Evolutionary conservation across 768 basidiomycete species (phyloP), one percentile per base, ranked within the genome.

Genomic region (Termitomyces sp.): DNA sequence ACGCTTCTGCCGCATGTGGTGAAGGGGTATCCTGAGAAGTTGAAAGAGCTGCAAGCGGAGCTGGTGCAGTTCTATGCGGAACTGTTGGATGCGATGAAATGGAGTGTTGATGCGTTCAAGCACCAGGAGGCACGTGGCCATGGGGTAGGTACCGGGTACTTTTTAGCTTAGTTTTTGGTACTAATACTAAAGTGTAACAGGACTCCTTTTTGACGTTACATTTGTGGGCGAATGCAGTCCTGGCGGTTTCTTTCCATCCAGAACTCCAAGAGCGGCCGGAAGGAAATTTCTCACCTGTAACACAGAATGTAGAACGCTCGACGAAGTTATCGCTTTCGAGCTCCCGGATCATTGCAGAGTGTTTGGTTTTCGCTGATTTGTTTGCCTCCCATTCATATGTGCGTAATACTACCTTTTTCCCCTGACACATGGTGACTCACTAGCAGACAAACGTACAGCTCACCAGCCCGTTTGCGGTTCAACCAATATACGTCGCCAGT

Each of bases 91-190:
- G 54, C 21, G 23, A 62, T 62, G 58, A 62, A 57, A 31, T 62
- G 61, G 61, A 62, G 58, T 45, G 58, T 59, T n/a, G 61, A 59
- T 17, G 58, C 58, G 35, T 59, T 62, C 19, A 62, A 62, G 45
- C 45, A 49, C 14, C 61, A 62, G 52, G 61, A 62, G 29, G 61
- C 51, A 6, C 54, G 61, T 35, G 61, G 58, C 7, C 54, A 62
- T 58, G 61, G 58, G 23, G 61, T 62, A n/a, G 9, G 48, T 38
- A 12, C 38, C 16, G 10, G 19, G 37, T 38, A 21, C 25, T 38
- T 23, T 27, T 21, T 4, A 29, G 12, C 25, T 31, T 29, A 17
- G 25, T 10, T 17, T 3, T 23, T 5, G 2, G n/a, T 11, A 16
- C 48, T 58, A 37, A 61, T 31, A 19, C n/a, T 29, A 0, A 27